phyloP scores from a whole-genome alignment of 108 stramenopile genomes.

The Cylindrotheca fusiformis region DNA sequence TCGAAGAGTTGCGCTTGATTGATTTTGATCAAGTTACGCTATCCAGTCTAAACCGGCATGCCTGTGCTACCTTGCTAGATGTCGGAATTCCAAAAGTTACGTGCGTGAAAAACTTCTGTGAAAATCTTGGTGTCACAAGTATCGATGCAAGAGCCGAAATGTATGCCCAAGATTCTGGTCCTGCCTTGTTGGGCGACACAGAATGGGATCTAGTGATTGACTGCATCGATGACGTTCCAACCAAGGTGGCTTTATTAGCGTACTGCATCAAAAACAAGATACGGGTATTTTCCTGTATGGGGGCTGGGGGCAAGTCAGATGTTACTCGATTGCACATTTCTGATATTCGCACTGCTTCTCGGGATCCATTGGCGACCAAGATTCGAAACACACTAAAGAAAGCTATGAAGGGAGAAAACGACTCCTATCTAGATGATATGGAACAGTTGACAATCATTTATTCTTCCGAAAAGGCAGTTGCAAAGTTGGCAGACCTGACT shows the following conservation, averaged over 20 bases:
- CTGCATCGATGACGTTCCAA: conserved; percentile 98
- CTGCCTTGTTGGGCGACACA: conserved; percentile 43
- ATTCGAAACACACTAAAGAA: conserved; percentile 79
- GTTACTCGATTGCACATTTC: conserved; percentile 92
- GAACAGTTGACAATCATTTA: conserved; percentile 79
- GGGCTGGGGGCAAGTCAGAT: conserved; percentile 96
- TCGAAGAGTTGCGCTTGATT: conserved; percentile 83
- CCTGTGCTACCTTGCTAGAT: conserved; percentile 91
- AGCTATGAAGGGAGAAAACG: conserved; percentile 37
- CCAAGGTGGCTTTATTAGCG: conserved; percentile 90
- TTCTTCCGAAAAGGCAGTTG: conserved; percentile 90
- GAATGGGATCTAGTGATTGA: conserved; percentile 92
- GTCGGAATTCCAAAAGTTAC: conserved; percentile 91
- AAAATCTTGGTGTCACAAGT: conserved; percentile 24
- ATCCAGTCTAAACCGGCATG: conserved; percentile 97
- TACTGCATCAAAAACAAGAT: conserved; percentile 68
- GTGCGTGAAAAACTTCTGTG: conserved; percentile 66
- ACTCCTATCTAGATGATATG: conserved; percentile 51
- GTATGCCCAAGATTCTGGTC: conserved; percentile 72
- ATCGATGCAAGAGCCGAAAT: conserved; percentile 67
- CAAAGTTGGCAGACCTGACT: conserved; percentile 84
- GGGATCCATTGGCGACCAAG: conserved; percentile 89
- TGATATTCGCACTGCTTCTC: conserved; percentile 76
- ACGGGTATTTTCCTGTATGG: conserved; percentile 92
- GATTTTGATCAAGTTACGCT: conserved; percentile 99